phyloP scores from a whole-genome alignment of 371 early-diverging fungal species.

The Mucor circinelloides region DNA sequence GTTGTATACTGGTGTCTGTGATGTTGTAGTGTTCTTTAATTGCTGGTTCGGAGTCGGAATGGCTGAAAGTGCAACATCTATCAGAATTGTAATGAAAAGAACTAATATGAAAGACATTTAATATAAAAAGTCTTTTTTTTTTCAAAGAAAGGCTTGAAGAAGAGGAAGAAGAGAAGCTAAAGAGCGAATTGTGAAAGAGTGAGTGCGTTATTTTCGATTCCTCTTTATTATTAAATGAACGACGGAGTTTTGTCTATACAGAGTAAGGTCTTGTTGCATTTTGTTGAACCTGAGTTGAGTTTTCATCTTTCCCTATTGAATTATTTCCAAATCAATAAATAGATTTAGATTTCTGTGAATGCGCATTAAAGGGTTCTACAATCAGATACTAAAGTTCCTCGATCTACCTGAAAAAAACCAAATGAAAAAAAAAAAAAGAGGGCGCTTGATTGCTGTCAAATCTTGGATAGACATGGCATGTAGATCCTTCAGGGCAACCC shows the following conservation, averaged over 20 bases:
- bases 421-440: no score
- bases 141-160: not conserved
- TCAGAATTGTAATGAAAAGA: not conserved
- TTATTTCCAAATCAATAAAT: not conserved
- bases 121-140: not conserved
- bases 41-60: slow-evolving; percentile 2
- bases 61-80: not conserved
- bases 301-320: not conserved
- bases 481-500: not conserved
- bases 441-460: not conserved
- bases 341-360: not conserved
- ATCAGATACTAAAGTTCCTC: not conserved
- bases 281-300: not conserved
- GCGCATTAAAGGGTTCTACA: not conserved
- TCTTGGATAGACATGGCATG: not conserved
- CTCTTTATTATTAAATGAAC: not conserved
- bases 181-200: not conserved
- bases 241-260: slow-evolving; percentile 4
- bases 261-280: slow-evolving; percentile 3
- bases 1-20: slow-evolving; percentile 24
- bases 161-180: not conserved
- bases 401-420: not conserved
- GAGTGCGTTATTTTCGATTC: not conserved
- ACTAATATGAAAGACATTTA: not conserved
- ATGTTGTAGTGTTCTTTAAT: not conserved